Base-by-base conservation (phyloP, 192 early-diverging fungal species). In the Umbelopsis sp. region DNA sequence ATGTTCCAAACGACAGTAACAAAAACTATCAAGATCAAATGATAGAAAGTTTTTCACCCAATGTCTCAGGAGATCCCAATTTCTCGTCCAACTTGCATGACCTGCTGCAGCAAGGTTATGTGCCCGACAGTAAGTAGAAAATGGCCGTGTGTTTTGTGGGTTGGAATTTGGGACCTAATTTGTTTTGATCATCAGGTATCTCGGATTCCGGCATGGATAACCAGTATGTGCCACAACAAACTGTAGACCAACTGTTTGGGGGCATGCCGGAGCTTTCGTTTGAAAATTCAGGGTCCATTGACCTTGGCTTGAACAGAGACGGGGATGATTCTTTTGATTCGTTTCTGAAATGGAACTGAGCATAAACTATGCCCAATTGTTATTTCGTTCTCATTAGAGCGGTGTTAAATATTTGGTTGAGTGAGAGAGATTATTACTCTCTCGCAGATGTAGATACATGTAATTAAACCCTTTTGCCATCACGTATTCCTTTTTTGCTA, bases 281-380 rank as follows among this genome's bases (percentile, higher is more conserved):
- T 35, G 55, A 61, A 15, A 30, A 61, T 61, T 61, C 55, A 61
- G 30, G 30, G 30, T 16, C 55, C 1, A 30, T 33, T 61, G 55
- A 61, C 27, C 10, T 61, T 6, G 25, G 25, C 27, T 16, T 35
- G 7, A 12, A 25, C 30, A 61, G 55, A 35, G 55, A 61, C 16
- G 55, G 27, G 12, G 55, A 61, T 61, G 55, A 61, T 61, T 35
- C 55, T 18, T 30, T 61, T 35, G 55, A 61, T 16, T 61, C 55
- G 3, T 61, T 61, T 61, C 55, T 61, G 27, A 61, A 61, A 61
- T 61, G 55, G 55, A 61, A 61, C 18, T 61, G 55, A 61, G 12
- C 33, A 27, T 8, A 25, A 18, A 16, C 15, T 33, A 12, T n/a
- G 8, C 52, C 3, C 30, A 35, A 13, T 6, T 30, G 25, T 30